Evolutionary conservation across 1,284 basidiomycete species (phyloP).

Genomic region (Cutaneotrichosporon mucoides): DNA sequence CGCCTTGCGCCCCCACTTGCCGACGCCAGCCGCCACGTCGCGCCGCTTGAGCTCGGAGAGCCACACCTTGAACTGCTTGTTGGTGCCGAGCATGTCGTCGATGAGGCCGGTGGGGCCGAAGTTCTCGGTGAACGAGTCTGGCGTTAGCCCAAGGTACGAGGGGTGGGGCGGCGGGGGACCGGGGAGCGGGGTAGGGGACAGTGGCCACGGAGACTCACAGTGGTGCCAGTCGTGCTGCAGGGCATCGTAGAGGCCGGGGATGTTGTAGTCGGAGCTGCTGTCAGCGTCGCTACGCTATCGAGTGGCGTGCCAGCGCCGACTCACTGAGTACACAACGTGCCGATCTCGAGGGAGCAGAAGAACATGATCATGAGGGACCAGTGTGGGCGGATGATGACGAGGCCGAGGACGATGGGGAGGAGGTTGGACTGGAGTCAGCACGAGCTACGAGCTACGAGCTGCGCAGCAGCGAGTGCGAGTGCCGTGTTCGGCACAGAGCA

Average conservation of each 20-base stretch:
- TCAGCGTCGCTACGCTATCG: too few relatives aligned
- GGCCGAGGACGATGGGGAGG: conserved; percentile 12
- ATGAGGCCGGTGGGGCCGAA: conserved; percentile 17
- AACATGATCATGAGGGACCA: conserved; percentile 18
- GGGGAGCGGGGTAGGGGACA: too few relatives aligned
- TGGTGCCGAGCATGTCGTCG: conserved; percentile 13
- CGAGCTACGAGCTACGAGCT: too few relatives aligned
- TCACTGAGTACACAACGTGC: conserved; percentile 18
- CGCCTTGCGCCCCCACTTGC: too few relatives aligned
- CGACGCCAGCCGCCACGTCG: too few relatives aligned
- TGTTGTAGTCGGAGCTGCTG: conserved; percentile 19
- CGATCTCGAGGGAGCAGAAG: conserved; percentile 15
- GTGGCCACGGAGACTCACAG: conserved; percentile 1
- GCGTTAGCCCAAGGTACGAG: too few relatives aligned
- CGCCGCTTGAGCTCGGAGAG: conserved; percentile 18
- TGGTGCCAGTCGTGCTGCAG: conserved; percentile 25
- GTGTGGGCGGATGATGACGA: conserved; percentile 14
- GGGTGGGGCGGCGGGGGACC: too few relatives aligned
- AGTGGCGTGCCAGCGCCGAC: background rate
- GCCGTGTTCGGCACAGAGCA: too few relatives aligned
- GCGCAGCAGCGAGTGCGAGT: too few relatives aligned
- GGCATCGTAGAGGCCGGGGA: conserved; percentile 18
- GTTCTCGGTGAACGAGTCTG: conserved; percentile 20
- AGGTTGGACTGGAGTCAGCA: conserved; percentile 17
- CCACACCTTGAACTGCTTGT: conserved; percentile 15